Evolutionary conservation across 169 alveolate species (phyloP), one percentile per base, ranked within the genome.

Genomic region (Cryptosporidium viatorum): DNA sequence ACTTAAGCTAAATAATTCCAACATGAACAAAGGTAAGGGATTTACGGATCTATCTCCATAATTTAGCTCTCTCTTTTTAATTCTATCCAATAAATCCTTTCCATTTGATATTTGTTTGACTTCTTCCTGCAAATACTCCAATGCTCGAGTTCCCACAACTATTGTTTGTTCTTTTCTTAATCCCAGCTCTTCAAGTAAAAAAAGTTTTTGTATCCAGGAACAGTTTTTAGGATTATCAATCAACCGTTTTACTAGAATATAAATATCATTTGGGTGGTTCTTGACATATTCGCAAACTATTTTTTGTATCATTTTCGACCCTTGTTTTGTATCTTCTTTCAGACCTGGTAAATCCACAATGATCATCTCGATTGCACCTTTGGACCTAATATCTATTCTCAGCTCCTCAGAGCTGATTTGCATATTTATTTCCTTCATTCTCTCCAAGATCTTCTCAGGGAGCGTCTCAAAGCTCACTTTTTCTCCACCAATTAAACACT

Each of bases 301-400:
- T 69, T 91, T 68, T 21, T 97, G 84, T 39, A 98, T 95, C 37
- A 94, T 86, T 60, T 94, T 95, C 14, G 97, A 96, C 4, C 97
- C 97, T 14, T 91, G 93, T 58, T 95, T 95, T 26, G 97, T 93
- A 91, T 95, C 97, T 70, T 95, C 97, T 62, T 95, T 95, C 68
- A 95, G 91, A 6, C 98, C 98, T 3, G 98, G 98, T 21, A 95
- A 84, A 67, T 95, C 98, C n/a, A 95, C 98, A 60, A 95, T 93
- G 0, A 96, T 96, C 41, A 65, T 65, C 8, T 65, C 45, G 4
- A 65, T 33, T 8, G 71, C 37, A 9, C 37, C 45, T 65, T 6
- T 33, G 12, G 71, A 65, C 16, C 21, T 21, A 2, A 65, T 65
- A 18, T 65, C 45, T 29, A 65, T 65, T 29, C 45, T 65, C 23